Evolutionary conservation across 202 grass and related monocot genomes (phyloP).

Genomic region (Setaria viridis): DNA sequence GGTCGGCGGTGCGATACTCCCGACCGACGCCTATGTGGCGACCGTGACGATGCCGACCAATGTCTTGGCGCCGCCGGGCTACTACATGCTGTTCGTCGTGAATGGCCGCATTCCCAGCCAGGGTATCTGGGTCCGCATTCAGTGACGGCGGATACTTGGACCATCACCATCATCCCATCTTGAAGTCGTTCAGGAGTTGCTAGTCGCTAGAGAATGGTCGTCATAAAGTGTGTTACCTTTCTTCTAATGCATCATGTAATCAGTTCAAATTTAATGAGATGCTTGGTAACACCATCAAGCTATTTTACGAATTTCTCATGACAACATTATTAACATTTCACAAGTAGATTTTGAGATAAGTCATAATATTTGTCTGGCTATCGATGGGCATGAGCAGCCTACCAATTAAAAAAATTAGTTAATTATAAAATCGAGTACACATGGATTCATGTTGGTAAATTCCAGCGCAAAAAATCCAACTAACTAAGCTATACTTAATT

Average conservation of each 20-base stretch:
- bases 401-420: no score
- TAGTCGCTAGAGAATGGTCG: neutral
- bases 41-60: conserved; percentile 49
- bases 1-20: neutral
- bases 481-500: no score
- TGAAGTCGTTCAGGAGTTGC: no score
- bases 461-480: no score
- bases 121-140: conserved; percentile 71
- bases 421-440: no score
- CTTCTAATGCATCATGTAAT: neutral
- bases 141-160: conserved; percentile 25
- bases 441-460: no score
- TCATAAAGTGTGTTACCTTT: neutral
- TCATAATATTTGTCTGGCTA: no score
- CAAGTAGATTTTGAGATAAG: no score
- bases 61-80: conserved; percentile 66
- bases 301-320: no score
- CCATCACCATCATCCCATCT: no score
- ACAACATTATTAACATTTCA: no score
- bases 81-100: conserved; percentile 83
- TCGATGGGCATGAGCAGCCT: no score
- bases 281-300: neutral
- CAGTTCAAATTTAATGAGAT: neutral
- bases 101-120: conserved; percentile 65
- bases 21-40: conserved; percentile 7